Evolutionary conservation across 2,329 filamentous ascomycete genomes (phyloP), one percentile per base, ranked within the genome.

Genomic region (Phialophora tarda): DNA sequence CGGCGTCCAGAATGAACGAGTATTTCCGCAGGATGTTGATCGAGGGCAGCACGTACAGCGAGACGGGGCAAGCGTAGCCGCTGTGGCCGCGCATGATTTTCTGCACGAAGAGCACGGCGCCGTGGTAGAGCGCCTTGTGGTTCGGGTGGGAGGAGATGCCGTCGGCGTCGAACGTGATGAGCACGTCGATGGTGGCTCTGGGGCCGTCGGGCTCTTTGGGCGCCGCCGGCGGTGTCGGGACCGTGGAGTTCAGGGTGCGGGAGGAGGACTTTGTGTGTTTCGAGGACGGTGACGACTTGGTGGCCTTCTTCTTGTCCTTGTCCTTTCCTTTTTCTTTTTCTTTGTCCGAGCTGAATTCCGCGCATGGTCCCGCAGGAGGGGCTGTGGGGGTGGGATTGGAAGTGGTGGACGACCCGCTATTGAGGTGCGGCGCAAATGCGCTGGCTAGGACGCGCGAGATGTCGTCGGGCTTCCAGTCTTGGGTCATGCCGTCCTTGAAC

Each of bases 131-230:
- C 5, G 93, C 93, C 69, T 91, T 90, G 81, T 99, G 95, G 82
- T 99, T 99, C 24, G 93, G 92, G 79, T 99, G 95, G 51, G 87
- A 86, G 65, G 92, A 97, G 57, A 99, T 84, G 66, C 95, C 95
- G 57, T 80, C 71, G n/a, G 79, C 76, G 81, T 99, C 95, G 76
- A 99, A 99, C 32, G 95, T 99, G 71, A 99, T 83, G 72, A 99
- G 85, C 30, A 90, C 85, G 78, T 97, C 92, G 75, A 96, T 92
- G 60, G 80, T 83, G 0, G 85, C 80, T 41, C 79, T 76, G 1
- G 85, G 85, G 1, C 82, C 77, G 26, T 77, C 73, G 17, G 79
- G 79, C 21, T 77, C 74, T 5, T 75, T 77, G 14, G 57, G 38
- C 41, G 58, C 21, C 11, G 63, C 17, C 48, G 47, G 30, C 8